Base-by-base conservation (phyloP, 306 rosid genomes). In the Cucurbita maxima region DNA sequence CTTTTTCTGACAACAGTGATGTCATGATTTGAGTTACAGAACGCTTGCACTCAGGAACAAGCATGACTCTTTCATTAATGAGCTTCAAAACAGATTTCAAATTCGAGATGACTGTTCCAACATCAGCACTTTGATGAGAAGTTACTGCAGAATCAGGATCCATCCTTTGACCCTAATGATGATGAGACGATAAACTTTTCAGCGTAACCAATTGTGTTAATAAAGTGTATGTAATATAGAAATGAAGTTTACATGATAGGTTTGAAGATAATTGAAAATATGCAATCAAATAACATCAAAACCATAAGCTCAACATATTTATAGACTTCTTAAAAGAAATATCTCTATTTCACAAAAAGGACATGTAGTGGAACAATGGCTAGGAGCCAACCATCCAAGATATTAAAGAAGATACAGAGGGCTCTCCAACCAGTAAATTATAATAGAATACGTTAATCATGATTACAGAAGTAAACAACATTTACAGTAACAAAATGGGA, bases 141-240 rank as follows among this genome's bases (percentile, higher is more conserved):
- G 96, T 88, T 67, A 88, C 97, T 5, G 92, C 91, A 43, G 96
- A 85, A 88, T 95, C 99, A 69, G 88, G 82, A 86, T 95, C 97
- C 70, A 89, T 79, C 77, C 88, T 87, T 82, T 95, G 97, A 70
- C 91, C 96, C 94, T 88, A 82, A 79, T 67, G 83, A 63, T 52
- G 18, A 59, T 52, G 18, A 62, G 77, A 64, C 41, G 80, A 73
- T 20, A 81, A 79, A 61, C 20, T 68, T 20, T 59, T 54, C 34
- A 72, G 76, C 61, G 69, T n/a, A 55, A 13, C 20, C 10, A 10
- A 48, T 47, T 56, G 22, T 19, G 11, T 68, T 15, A 25, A 67
- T 8, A 34, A 7, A 41, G 71, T 10, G 53, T 45, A 69, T 22
- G 7, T 12, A 48, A 38, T 38, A 69, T 34, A 69, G 44, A 48